Evolutionary conservation across 2,329 filamentous ascomycete species (phyloP).

Genomic region (Teratosphaeria epicoccoides): DNA sequence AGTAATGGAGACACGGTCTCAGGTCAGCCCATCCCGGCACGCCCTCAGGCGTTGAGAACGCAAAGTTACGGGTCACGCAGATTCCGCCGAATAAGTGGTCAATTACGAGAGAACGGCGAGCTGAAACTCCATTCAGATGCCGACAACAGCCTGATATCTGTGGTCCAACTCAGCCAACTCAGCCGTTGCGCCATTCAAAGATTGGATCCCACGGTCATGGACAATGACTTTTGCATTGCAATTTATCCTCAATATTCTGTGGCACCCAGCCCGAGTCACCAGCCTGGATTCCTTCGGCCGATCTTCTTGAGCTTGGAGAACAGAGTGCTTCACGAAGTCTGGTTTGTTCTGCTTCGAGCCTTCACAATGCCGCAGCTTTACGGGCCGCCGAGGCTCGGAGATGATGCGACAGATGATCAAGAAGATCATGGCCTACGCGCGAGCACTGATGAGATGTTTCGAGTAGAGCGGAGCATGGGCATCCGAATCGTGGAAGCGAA

Average conservation of each 20-base stretch:
- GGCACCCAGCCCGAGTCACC: constrained; percentile 48
- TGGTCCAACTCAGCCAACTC: constrained; percentile 79
- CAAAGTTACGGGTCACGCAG: constrained; percentile 49
- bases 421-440: constrained; percentile 10
- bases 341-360: constrained; percentile 83
- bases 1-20: constrained; percentile 21
- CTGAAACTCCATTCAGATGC: constrained; percentile 83
- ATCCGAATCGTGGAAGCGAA: constrained; percentile 54
- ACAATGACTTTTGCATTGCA: constrained; percentile 86
- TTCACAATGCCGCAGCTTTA: constrained; percentile 91
- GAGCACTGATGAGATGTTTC: constrained; percentile 50
- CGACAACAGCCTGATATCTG: constrained; percentile 66
- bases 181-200: constrained; percentile 85
- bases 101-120: constrained; percentile 87
- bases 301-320: constrained; percentile 82
- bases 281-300: constrained; percentile 67
- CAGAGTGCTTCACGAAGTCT: constrained; percentile 87
- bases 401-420: constrained; percentile 32
- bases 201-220: constrained; percentile 78
- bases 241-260: constrained; percentile 90
- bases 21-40: constrained; percentile 8
- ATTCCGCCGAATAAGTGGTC: constrained; percentile 86
- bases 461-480: constrained; percentile 52
- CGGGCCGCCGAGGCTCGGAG: constrained; percentile 41
- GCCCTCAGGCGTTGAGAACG: constrained; percentile 45